phyloP scores from a whole-genome alignment of 108 stramenopile genomes.

The Cyclotella choctawhatcheeana region DNA sequence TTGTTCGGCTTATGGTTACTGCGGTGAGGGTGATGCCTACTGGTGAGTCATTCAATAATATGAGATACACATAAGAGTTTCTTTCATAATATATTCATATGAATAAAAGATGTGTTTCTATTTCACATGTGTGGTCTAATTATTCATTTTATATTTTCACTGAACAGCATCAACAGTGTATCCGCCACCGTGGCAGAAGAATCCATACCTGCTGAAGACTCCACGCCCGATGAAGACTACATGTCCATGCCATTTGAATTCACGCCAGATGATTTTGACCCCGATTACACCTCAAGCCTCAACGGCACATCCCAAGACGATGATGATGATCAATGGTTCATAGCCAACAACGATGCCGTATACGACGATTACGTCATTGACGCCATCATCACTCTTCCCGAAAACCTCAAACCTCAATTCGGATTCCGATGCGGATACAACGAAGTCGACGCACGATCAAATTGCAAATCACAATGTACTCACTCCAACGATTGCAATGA shows the following conservation, averaged over 20 bases:
- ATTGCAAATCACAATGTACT: conserved; percentile 45
- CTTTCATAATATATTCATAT: too few relatives aligned
- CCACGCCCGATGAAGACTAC: too few relatives aligned
- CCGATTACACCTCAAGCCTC: background rate
- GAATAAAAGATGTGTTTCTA: too few relatives aligned
- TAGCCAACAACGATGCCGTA: too few relatives aligned
- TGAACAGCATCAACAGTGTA: conserved; percentile 7
- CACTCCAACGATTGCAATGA: conserved; percentile 30
- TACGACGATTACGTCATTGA: background rate
- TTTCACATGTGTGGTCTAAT: too few relatives aligned
- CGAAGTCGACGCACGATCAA: conserved; percentile 44
- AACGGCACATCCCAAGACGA: background rate
- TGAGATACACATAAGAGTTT: too few relatives aligned
- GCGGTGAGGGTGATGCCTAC: conserved; percentile 36
- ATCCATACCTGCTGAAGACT: too few relatives aligned
- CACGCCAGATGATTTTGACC: too few relatives aligned
- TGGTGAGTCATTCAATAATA: conserved; percentile 37
- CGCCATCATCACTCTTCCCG: conserved; percentile 14
- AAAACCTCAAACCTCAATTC: conserved; percentile 23
- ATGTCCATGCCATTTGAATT: too few relatives aligned
- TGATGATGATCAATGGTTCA: background rate
- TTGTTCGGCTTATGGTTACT: conserved; percentile 34
- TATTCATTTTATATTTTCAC: too few relatives aligned
- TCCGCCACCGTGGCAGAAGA: conserved; percentile 19
- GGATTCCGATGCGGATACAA: conserved; percentile 43